Conservation (phyloP, 2,329 filamentous ascomycete species). For the Dryadomyces quercus-mongolicae region DNA sequence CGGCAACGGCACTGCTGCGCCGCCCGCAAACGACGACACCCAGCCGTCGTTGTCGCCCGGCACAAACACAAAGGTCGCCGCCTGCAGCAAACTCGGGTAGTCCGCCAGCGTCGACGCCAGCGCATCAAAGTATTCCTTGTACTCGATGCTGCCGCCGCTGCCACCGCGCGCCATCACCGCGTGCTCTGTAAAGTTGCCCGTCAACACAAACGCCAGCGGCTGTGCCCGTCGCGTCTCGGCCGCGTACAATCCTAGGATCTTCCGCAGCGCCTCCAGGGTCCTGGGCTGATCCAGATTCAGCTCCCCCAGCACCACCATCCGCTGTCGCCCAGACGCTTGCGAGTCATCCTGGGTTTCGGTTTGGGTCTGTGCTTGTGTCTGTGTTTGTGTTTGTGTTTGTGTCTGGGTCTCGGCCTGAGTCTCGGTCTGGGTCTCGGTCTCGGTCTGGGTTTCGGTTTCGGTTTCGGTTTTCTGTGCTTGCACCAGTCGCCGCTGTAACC, state of each 20-base stretch:
- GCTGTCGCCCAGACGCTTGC: constrained; percentile 27
- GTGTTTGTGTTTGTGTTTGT: neutral
- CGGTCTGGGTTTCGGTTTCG: neutral
- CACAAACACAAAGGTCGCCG: constrained; percentile 80
- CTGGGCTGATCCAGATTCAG: constrained; percentile 74
- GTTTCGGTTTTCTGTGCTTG: neutral
- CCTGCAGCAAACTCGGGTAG: constrained; percentile 67
- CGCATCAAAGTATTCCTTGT: constrained; percentile 90
- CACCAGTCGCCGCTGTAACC: constrained; percentile 40
- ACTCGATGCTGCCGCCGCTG: constrained; percentile 76
- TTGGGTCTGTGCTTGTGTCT: neutral
- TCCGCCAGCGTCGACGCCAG: constrained; percentile 74
- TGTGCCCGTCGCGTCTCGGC: constrained; percentile 48
- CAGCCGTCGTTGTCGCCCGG: constrained; percentile 98
- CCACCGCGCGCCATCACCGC: constrained; percentile 55
- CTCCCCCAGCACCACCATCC: constrained; percentile 70
- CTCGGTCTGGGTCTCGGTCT: constrained; percentile 7
- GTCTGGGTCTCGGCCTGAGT: neutral
- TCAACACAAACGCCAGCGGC: constrained; percentile 70
- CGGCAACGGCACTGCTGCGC: constrained; percentile 58
- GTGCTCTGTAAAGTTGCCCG: constrained; percentile 69
- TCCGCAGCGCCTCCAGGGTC: constrained; percentile 70
- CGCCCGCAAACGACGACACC: constrained; percentile 73
- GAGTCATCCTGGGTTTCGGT: neutral
- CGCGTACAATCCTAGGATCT: constrained; percentile 65